Evolutionary conservation across 306 rosid genomes (phyloP).

Genomic region (Cicer yamashitae): DNA sequence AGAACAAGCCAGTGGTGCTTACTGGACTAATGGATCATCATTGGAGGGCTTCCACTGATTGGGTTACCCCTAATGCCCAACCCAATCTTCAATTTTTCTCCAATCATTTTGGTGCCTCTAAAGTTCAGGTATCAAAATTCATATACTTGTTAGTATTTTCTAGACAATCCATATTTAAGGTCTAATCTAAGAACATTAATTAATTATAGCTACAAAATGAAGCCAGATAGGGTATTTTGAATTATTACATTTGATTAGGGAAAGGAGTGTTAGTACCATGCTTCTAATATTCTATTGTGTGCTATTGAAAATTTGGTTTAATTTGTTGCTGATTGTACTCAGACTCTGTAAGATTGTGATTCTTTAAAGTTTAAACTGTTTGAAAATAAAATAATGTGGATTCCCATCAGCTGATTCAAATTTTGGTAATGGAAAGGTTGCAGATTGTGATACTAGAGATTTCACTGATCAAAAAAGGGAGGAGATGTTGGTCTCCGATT

Average conservation of each 20-base stretch:
- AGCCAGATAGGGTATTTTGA: conserved; percentile 3
- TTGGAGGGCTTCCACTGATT: conserved; percentile 84
- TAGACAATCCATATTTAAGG: background rate
- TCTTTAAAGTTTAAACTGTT: background rate
- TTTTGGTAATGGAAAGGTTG: conserved; percentile 61
- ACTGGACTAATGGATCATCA: conserved; percentile 70
- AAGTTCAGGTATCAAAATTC: conserved; percentile 69
- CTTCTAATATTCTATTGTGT: background rate
- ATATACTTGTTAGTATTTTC: background rate
- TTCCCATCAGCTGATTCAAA: background rate
- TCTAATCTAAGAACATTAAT: conserved; percentile 2
- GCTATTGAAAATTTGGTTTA: background rate
- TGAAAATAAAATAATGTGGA: background rate
- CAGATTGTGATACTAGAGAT: conserved; percentile 79
- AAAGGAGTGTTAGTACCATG: background rate
- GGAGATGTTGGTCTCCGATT: conserved; percentile 77
- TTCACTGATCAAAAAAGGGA: conserved; percentile 87
- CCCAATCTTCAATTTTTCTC: conserved; percentile 75
- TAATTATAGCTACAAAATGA: conserved; percentile 7
- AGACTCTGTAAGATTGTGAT: background rate
- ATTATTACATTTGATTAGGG: background rate
- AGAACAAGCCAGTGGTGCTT: conserved; percentile 77
- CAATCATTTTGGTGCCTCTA: conserved; percentile 69
- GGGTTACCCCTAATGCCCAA: conserved; percentile 62
- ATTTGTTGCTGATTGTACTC: background rate